phyloP scores from a whole-genome alignment of 2,329 filamentous ascomycete genomes.

The Fusarium hainanense region DNA sequence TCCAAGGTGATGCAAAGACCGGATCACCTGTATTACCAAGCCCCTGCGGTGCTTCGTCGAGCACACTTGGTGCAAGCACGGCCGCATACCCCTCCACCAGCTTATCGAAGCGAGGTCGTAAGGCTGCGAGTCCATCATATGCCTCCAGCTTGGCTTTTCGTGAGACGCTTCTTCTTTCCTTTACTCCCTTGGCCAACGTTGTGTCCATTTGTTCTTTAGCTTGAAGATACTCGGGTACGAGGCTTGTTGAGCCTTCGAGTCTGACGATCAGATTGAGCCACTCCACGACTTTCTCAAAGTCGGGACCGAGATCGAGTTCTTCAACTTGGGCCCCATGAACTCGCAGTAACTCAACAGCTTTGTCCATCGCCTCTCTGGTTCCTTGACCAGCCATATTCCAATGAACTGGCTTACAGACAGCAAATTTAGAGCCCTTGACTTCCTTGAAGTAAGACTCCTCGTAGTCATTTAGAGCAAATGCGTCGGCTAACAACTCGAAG shows the following conservation, averaged over 20 bases:
- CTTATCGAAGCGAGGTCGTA: slow-evolving; percentile 65
- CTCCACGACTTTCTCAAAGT: slow-evolving; percentile 60
- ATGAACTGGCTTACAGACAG: slow-evolving; percentile 63
- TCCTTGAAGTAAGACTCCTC: slow-evolving; percentile 45
- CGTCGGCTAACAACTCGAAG: slow-evolving; percentile 64
- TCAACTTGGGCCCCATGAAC: slow-evolving; percentile 65
- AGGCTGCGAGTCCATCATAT: slow-evolving; percentile 63
- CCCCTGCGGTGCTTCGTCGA: slow-evolving; percentile 69
- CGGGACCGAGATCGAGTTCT: slow-evolving; percentile 63
- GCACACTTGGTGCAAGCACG: slow-evolving; percentile 67
- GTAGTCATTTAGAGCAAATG: slow-evolving; percentile 67
- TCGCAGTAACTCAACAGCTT: slow-evolving; percentile 54
- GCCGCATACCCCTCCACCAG: slow-evolving; percentile 64
- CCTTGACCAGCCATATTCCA: slow-evolving; percentile 61
- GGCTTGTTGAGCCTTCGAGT: slow-evolving; percentile 64
- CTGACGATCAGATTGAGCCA: slow-evolving; percentile 64
- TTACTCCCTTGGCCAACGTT: slow-evolving; percentile 61
- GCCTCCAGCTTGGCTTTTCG: slow-evolving; percentile 62
- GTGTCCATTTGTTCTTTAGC: slow-evolving; percentile 60
- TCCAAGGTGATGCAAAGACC: slow-evolving; percentile 64
- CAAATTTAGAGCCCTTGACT: slow-evolving; percentile 64
- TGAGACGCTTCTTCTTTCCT: slow-evolving; percentile 58
- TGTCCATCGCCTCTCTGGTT: slow-evolving; percentile 56
- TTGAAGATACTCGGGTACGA: slow-evolving; percentile 63
- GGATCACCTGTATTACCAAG: slow-evolving; percentile 64